Conservation (phyloP, 75 land plant genomes). For the Cryptomeria japonica region DNA sequence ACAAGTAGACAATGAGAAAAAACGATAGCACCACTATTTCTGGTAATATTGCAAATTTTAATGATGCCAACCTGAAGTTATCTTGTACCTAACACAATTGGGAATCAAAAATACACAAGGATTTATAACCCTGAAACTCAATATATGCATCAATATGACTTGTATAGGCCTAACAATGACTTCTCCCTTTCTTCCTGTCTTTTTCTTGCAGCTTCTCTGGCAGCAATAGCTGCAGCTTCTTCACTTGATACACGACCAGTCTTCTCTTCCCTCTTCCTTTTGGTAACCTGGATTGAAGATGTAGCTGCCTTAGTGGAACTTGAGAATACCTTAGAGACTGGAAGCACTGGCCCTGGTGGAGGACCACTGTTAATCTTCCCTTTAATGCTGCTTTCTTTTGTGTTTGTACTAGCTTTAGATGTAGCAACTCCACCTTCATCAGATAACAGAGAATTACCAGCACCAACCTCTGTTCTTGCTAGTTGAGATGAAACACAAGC, state of each 20-base stretch:
- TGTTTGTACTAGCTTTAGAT: not conserved
- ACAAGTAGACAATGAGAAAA: not conserved
- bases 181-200: constrained; percentile 87
- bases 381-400: constrained; percentile 9
- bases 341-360: constrained; percentile 52
- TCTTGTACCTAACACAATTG: not conserved
- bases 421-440: constrained; percentile 5
- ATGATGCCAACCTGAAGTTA: not conserved
- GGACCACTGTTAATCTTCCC: constrained; percentile 30
- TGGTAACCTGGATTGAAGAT: constrained; percentile 73
- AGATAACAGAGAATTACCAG: not conserved
- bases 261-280: constrained; percentile 79
- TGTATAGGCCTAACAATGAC: constrained; percentile 74
- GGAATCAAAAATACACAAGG: not conserved
- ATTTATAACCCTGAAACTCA: not conserved
- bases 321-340: constrained; percentile 41
- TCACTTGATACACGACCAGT: constrained; percentile 60
- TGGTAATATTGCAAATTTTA: not conserved
- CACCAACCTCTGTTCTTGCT: constrained; percentile 16
- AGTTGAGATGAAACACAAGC: constrained; percentile 39
- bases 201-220: constrained; percentile 92
- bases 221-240: constrained; percentile 80
- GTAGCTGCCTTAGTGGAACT: constrained; percentile 68
- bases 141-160: constrained; percentile 23
- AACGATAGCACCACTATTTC: not conserved